phyloP scores from a whole-genome alignment of 2,329 filamentous ascomycete genomes.

The Colletotrichum incanum region DNA sequence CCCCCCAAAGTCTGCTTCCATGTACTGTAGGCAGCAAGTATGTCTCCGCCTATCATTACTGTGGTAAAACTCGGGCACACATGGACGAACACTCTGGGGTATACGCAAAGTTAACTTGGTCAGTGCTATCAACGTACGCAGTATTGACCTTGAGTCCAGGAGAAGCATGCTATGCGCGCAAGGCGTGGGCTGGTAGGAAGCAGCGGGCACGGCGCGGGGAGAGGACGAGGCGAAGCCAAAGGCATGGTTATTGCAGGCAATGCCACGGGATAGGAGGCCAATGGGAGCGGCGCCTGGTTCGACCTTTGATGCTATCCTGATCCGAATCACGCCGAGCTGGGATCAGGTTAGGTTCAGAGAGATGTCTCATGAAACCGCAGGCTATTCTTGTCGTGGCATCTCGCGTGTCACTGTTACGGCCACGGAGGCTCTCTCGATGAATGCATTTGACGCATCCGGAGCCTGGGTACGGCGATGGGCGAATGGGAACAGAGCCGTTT shows the following conservation, averaged over 20 bases:
- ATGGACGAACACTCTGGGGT: slow-evolving; percentile 41
- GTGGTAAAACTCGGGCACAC: slow-evolving; percentile 9
- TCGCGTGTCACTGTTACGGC: slow-evolving; percentile 37
- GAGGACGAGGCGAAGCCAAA: slow-evolving; percentile 9
- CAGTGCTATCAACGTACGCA: slow-evolving; percentile 18
- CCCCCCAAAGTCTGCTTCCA: slow-evolving; percentile 17
- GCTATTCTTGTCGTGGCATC: slow-evolving; percentile 39
- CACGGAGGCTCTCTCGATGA: slow-evolving; percentile 23
- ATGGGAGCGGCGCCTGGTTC: slow-evolving; percentile 8
- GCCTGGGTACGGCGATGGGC: slow-evolving; percentile 16
- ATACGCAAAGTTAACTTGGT: slow-evolving; percentile 33
- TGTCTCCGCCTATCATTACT: slow-evolving; percentile 24
- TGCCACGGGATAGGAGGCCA: slow-evolving; percentile 6
- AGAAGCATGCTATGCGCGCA: slow-evolving; percentile 31
- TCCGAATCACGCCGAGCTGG: slow-evolving; percentile 21
- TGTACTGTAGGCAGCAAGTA: slow-evolving; percentile 29
- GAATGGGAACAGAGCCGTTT: slow-evolving; percentile 29
- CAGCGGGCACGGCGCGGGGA: slow-evolving; percentile 9
- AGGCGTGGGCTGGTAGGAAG: slow-evolving; percentile 20
- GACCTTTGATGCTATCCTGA: background rate
- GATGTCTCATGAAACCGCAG: slow-evolving; percentile 38
- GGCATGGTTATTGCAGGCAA: slow-evolving; percentile 24
- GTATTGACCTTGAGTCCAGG: slow-evolving; percentile 17
- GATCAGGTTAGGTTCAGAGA: slow-evolving; percentile 33
- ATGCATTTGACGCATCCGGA: slow-evolving; percentile 28